Evolutionary conservation across 2,329 filamentous ascomycete species (phyloP), one percentile per base, ranked within the genome.

Genomic region (Pyrenochaeta sp.): DNA sequence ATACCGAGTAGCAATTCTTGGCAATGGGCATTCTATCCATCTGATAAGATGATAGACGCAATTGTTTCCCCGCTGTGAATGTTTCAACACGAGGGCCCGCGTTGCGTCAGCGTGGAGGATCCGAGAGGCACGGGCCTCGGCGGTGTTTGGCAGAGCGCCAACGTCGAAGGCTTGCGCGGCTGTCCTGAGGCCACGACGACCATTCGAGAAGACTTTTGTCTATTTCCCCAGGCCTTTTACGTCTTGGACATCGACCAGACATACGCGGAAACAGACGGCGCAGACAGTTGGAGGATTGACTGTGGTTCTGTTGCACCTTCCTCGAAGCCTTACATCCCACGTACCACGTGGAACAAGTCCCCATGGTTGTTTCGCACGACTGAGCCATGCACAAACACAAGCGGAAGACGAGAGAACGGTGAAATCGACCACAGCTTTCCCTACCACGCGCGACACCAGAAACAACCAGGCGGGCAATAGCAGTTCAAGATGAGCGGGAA

Each of bases 321-420:
- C 55, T 50, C 59, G 35, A 53, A 43, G 54, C 54, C 56, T 54
- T 53, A 46, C 35, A 44, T 39, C 44, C 51, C 36, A 47, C 51
- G 58, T 63, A 61, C 60, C 35, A 64, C 54, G 37, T 48, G 28
- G 45, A 40, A 35, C 36, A 31, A 17, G 35, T 43, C 60, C 51
- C 59, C 46, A 58, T 65, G 65, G 64, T 63, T 53, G n/a, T 62
- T 49, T 59, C 44, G 54, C 54, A 48, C 51, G 48, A 44, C 41
- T 53, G 43, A 58, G 58, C 56, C 52, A 70, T 70, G 67, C 61
- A 58, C 55, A 55, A 34, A 44, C 48, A 48, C 49, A 57, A 53
- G 60, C 58, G 58, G 41, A 63, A 58, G 51, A 56, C 55, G 45
- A 55, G 46, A 34, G 46, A 44, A 47, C 59, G 63, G 61, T 70